Evolutionary conservation across 805 yeast species (phyloP).

Genomic region (Yamadazyma akitaensis): DNA sequence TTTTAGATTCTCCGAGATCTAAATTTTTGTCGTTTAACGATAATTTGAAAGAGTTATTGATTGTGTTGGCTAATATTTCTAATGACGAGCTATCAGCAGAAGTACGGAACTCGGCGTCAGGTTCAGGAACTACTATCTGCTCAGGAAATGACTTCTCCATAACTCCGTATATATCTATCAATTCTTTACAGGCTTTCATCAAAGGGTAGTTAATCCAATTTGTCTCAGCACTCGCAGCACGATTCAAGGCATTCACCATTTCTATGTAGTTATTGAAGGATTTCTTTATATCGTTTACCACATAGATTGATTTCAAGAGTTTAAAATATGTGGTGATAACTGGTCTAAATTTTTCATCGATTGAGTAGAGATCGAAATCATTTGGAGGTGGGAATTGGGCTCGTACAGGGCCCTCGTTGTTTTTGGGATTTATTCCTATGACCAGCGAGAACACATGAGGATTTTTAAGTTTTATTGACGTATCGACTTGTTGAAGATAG

Average conservation of each 20-base stretch:
- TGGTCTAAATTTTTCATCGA: slow-evolving; percentile 36
- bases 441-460: slow-evolving; percentile 3
- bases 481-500: slow-evolving; percentile 1
- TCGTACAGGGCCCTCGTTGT: slow-evolving; percentile 26
- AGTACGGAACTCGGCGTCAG: slow-evolving; percentile 15
- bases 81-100: slow-evolving; percentile 23
- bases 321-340: slow-evolving; percentile 31
- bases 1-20: slow-evolving; percentile 47
- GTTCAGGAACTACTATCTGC: slow-evolving; percentile 16
- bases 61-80: slow-evolving; percentile 57
- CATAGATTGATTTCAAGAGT: slow-evolving; percentile 33
- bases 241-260: slow-evolving; percentile 44
- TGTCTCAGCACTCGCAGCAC: slow-evolving; percentile 52
- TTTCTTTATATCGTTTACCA: slow-evolving; percentile 28
- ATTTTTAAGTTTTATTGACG: slow-evolving; percentile 5
- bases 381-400: slow-evolving; percentile 34
- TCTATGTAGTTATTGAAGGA: slow-evolving; percentile 36
- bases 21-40: slow-evolving; percentile 76
- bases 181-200: slow-evolving; percentile 37
- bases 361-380: slow-evolving; percentile 38
- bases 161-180: slow-evolving; percentile 39
- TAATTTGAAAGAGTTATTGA: slow-evolving; percentile 71
- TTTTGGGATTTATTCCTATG: slow-evolving; percentile 30
- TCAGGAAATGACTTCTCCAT: slow-evolving; percentile 28
- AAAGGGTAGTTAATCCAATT: slow-evolving; percentile 51